Evolutionary conservation across 257 asterid species (phyloP).

Genomic region (Catharanthus roseus): DNA sequence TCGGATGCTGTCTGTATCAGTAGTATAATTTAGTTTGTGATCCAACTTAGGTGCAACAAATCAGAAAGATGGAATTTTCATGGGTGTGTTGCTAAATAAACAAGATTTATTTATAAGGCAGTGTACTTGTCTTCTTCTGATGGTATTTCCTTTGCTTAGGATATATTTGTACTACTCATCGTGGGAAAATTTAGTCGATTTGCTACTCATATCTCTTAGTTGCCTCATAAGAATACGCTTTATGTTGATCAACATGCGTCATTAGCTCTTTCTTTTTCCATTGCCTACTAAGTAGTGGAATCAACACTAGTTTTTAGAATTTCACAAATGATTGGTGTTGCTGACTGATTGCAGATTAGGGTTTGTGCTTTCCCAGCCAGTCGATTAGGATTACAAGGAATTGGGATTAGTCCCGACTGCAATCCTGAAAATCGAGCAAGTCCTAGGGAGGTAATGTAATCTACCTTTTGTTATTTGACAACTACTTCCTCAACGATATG

Average conservation of each 20-base stretch:
- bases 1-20: background rate
- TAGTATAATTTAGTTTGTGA: background rate
- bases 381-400: conserved; percentile 65
- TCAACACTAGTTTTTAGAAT: background rate
- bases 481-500: background rate
- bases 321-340: background rate
- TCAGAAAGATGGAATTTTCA: background rate
- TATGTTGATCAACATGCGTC: background rate
- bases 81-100: background rate
- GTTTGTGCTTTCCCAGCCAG: conserved; percentile 91
- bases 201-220: background rate
- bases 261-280: background rate
- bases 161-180: background rate
- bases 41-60: background rate
- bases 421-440: conserved; percentile 79
- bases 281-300: background rate
- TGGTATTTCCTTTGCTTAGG: background rate
- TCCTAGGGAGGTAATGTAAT: conserved; percentile 69
- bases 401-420: conserved; percentile 92
- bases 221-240: background rate
- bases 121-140: background rate
- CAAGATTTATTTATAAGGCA: background rate
- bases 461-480: background rate
- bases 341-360: conserved; percentile 48
- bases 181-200: background rate